These are phyloP conservation scores for Spongiforma sp. DNA, from an alignment of 1,284 basidiomycete species.

Conservation along the genomic window DNA sequence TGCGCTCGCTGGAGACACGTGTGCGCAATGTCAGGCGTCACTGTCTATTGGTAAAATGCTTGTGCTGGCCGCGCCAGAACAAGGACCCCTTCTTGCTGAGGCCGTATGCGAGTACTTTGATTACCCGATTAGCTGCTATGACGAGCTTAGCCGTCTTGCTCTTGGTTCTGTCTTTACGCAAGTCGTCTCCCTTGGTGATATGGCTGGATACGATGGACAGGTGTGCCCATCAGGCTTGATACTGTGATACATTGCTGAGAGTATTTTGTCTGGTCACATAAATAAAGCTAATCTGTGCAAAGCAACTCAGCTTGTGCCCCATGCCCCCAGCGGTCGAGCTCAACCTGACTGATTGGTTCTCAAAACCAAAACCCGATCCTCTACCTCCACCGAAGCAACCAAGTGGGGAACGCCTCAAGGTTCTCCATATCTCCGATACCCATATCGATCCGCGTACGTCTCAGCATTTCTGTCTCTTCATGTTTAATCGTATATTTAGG, in stretches of 20 bases:
- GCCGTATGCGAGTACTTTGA: constrained; percentile 64
- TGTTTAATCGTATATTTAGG: constrained; percentile 35
- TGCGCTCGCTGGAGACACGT: constrained; percentile 52
- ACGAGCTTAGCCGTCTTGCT: constrained; percentile 49
- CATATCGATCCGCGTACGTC: constrained; percentile 74
- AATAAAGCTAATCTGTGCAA: constrained; percentile 54
- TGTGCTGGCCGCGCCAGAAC: constrained; percentile 61
- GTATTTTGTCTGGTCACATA: no score
- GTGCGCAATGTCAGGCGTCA: constrained; percentile 63
- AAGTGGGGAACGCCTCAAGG: constrained; percentile 69
- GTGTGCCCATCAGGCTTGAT: no score
- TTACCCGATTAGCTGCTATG: constrained; percentile 54
- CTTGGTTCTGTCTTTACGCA: constrained; percentile 67
- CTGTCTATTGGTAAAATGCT: constrained; percentile 70
- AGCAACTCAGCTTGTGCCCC: constrained; percentile 53
- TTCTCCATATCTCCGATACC: constrained; percentile 77
- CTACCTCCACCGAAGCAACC: constrained; percentile 56
- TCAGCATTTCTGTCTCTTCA: neutral
- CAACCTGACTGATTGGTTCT: constrained; percentile 60
- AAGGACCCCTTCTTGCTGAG: constrained; percentile 62
- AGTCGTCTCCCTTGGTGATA: constrained; percentile 65
- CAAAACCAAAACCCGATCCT: constrained; percentile 70
- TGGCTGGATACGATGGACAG: constrained; percentile 72
- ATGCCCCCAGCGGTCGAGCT: constrained; percentile 56
- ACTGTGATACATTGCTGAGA: no score